Conservation (phyloP, 345 rosid species). For the Lepidium sativum region DNA sequence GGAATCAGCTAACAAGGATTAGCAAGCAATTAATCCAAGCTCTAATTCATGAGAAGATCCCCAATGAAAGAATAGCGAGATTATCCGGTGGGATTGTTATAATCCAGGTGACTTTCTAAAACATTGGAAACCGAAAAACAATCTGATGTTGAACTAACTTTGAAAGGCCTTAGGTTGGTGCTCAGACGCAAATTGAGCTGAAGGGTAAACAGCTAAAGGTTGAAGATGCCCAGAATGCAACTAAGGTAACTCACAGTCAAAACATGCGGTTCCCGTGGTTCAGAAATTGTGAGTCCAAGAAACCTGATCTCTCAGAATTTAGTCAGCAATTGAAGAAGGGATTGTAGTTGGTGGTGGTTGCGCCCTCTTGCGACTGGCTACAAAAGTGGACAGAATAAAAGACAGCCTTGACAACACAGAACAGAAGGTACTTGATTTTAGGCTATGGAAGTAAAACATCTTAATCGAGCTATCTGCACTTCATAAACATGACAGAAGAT, state of each 20-base stretch:
- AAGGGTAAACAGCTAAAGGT: slow-evolving; percentile 80
- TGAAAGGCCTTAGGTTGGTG: slow-evolving; percentile 57
- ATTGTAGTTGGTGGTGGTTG: slow-evolving; percentile 93
- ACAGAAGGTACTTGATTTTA: slow-evolving; percentile 48
- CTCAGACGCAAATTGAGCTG: slow-evolving; percentile 81
- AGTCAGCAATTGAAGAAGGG: slow-evolving; percentile 97
- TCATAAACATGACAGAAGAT: background rate
- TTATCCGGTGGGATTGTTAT: slow-evolving; percentile 80
- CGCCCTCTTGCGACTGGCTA: slow-evolving; percentile 63
- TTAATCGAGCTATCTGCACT: background rate
- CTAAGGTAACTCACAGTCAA: slow-evolving; percentile 49
- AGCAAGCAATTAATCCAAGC: too few relatives aligned
- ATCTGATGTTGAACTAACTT: slow-evolving; percentile 11
- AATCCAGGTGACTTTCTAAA: slow-evolving; percentile 51
- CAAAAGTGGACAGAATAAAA: slow-evolving; percentile 62
- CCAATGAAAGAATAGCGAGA: slow-evolving; percentile 80
- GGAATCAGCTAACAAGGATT: too few relatives aligned
- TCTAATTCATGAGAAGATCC: slow-evolving; percentile 66
- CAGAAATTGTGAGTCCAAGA: slow-evolving; percentile 9
- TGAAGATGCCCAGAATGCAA: slow-evolving; percentile 93
- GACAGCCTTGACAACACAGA: slow-evolving; percentile 60
- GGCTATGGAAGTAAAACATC: background rate
- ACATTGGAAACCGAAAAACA: slow-evolving; percentile 1
- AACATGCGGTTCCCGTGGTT: slow-evolving; percentile 1
- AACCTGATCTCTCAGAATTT: slow-evolving; percentile 23